Conservation (phyloP, 208 protist species). For the Polymyxa betae region DNA sequence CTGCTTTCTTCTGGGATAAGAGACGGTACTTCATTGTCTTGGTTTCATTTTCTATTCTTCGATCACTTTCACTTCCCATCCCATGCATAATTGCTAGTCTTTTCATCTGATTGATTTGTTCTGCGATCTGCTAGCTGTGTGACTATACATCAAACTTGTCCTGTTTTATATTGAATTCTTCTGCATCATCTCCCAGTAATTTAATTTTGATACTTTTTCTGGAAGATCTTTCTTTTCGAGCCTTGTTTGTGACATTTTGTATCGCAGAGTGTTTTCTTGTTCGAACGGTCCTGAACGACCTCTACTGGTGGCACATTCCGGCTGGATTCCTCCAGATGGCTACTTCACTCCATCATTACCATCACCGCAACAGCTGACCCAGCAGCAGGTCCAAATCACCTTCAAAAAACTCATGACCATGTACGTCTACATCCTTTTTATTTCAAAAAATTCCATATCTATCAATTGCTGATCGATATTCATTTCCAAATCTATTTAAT, state of each 20-base stretch:
- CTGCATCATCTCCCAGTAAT: too few relatives aligned
- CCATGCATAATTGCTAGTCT: too few relatives aligned
- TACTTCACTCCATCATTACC: background rate
- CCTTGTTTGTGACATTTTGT: background rate
- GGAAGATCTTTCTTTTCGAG: too few relatives aligned
- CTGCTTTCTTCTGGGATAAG: slow-evolving; percentile 15
- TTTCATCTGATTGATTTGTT: too few relatives aligned
- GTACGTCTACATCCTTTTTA: background rate
- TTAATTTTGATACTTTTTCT: too few relatives aligned
- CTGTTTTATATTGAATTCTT: too few relatives aligned
- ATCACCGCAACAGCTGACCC: background rate
- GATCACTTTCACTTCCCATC: too few relatives aligned
- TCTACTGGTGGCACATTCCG: background rate
- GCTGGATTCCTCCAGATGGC: background rate
- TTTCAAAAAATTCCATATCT: too few relatives aligned
- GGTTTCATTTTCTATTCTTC: background rate
- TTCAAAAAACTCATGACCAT: slow-evolving; percentile 65
- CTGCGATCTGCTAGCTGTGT: too few relatives aligned
- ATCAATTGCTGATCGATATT: too few relatives aligned
- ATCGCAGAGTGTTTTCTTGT: background rate
- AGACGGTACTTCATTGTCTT: background rate
- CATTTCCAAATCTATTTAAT: too few relatives aligned
- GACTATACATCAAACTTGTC: too few relatives aligned
- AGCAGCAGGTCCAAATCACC: slow-evolving; percentile 54
- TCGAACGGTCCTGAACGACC: slow-evolving; percentile 6